Conservation (phyloP, 805 yeast species). For the Vanderwaltozyma verrucispora region DNA sequence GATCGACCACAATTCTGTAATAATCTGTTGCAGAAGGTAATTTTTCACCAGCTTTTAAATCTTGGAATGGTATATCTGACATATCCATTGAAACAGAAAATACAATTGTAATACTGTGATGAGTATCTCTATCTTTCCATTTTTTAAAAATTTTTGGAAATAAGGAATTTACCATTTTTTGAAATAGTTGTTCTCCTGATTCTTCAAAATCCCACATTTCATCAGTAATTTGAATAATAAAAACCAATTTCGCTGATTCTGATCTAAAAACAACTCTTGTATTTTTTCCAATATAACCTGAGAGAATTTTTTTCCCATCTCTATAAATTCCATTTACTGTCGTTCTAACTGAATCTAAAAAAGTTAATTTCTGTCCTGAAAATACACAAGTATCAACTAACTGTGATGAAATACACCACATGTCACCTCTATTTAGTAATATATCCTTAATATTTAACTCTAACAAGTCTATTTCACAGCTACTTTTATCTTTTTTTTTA, state of each 20-base stretch:
- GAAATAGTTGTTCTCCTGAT: slow-evolving; percentile 88
- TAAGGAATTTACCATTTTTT: slow-evolving; percentile 82
- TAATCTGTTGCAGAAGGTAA: slow-evolving; percentile 63
- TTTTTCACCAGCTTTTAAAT: slow-evolving; percentile 60
- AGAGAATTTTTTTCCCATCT: slow-evolving; percentile 57
- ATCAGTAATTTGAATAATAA: slow-evolving; percentile 77
- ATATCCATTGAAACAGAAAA: slow-evolving; percentile 69
- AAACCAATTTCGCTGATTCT: slow-evolving; percentile 76
- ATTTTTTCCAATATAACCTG: slow-evolving; percentile 63
- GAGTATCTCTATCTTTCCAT: slow-evolving; percentile 82
- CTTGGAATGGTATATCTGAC: slow-evolving; percentile 38
- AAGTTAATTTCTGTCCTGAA: slow-evolving; percentile 52
- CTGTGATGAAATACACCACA: slow-evolving; percentile 72
- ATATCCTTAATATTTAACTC: slow-evolving; percentile 77
- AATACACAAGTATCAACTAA: slow-evolving; percentile 57
- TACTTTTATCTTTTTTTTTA: slow-evolving; percentile 33
- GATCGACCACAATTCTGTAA: slow-evolving; percentile 91
- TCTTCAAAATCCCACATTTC: slow-evolving; percentile 99
- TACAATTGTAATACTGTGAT: slow-evolving; percentile 84
- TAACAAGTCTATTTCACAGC: slow-evolving; percentile 57
- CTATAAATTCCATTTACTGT: slow-evolving; percentile 50
- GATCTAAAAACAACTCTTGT: slow-evolving; percentile 84
- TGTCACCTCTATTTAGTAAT: slow-evolving; percentile 77
- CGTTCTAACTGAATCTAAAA: slow-evolving; percentile 53
- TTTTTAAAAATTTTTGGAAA: slow-evolving; percentile 80